phyloP scores from a whole-genome alignment of 2,329 filamentous ascomycete species.

The Arthrobotrys iridis region DNA sequence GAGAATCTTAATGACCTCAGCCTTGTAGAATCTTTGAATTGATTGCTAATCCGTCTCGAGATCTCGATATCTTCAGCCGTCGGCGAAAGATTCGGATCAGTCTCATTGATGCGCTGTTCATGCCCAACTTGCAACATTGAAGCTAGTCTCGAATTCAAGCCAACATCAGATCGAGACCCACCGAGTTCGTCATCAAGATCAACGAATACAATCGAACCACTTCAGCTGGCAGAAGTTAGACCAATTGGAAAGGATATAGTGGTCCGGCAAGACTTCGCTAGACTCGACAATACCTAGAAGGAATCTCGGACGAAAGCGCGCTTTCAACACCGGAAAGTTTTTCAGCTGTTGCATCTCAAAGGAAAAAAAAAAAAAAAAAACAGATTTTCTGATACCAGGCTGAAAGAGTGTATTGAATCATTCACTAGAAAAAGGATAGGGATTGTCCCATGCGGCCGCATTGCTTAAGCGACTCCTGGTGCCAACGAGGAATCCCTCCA shows the following conservation, averaged over 20 bases:
- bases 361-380: neutral
- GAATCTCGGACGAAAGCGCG: neutral
- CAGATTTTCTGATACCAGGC: neutral
- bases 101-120: conserved; percentile 4
- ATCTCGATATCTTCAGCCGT: neutral
- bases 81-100: neutral
- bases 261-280: too few species aligned
- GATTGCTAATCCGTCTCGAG: neutral
- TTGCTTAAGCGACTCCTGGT: conserved; percentile 30
- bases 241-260: neutral
- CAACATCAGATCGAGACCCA: neutral
- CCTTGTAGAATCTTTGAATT: neutral
- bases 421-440: conserved; percentile 8
- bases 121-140: conserved; percentile 7
- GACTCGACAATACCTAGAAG: too few species aligned
- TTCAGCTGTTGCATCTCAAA: conserved; percentile 1
- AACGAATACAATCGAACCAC: conserved; percentile 7
- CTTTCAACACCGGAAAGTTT: neutral
- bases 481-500: conserved; percentile 16
- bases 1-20: neutral
- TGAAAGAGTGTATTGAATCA: neutral
- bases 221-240: neutral
- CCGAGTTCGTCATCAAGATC: neutral
- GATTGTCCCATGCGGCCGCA: conserved; percentile 38
- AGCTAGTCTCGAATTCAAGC: too few species aligned